These are phyloP conservation scores for Hygrocybe punicea DNA, from an alignment of 768 basidiomycete species.

Conservation along the genomic window DNA sequence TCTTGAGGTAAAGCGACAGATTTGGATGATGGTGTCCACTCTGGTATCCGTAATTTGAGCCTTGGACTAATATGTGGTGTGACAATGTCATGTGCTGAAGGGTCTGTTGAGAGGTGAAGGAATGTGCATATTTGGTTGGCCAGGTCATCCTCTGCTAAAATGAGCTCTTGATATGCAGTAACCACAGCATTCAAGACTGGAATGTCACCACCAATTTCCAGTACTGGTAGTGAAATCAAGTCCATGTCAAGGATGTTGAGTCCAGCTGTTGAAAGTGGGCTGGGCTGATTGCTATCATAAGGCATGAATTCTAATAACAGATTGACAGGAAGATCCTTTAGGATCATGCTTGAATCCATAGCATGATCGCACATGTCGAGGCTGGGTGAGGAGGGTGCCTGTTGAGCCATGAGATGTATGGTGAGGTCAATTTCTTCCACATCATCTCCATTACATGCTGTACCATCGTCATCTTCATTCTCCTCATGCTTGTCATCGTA, in stretches of 20 bases:
- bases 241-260: background rate
- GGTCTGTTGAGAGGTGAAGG: background rate
- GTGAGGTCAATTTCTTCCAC: too few species aligned
- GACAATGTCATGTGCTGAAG: background rate
- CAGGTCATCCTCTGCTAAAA: conserved; percentile 1
- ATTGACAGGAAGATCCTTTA: too few species aligned
- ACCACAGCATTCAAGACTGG: background rate
- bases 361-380: too few species aligned
- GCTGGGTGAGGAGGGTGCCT: too few species aligned
- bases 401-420: too few species aligned
- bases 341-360: too few species aligned
- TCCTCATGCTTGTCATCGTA: background rate
- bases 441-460: background rate
- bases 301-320: too few species aligned
- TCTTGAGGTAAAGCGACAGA: background rate
- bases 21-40: background rate
- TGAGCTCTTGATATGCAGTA: background rate
- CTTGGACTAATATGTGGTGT: background rate
- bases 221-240: background rate
- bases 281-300: too few species aligned
- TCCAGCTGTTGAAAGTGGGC: too few species aligned
- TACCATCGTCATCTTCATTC: background rate
- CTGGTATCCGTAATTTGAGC: background rate
- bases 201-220: background rate
- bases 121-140: background rate